Conservation (phyloP, 139 green algal genomes). For the Mesostigma viride region DNA sequence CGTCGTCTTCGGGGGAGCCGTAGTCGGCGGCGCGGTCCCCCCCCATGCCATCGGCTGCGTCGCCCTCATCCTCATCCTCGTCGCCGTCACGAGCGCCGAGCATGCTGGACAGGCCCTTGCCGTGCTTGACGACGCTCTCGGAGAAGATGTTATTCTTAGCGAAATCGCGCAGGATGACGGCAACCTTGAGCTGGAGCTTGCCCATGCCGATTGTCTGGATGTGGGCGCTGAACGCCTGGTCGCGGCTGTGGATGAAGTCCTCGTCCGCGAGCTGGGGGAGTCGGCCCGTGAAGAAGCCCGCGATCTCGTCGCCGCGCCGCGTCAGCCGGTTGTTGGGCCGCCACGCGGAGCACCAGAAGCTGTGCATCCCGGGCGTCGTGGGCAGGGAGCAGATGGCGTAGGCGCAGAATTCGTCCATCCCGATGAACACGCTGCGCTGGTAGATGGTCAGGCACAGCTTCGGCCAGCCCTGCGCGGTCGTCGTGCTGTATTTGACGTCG, state of each 20-base stretch:
- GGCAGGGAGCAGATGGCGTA: neutral
- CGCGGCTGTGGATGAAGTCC: neutral
- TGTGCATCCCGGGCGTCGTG: neutral
- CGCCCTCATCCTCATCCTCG: too few relatives aligned
- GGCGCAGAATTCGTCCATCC: neutral
- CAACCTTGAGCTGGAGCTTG: neutral
- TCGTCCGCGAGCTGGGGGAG: neutral
- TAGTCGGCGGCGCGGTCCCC: too few relatives aligned
- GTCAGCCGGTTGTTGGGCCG: neutral
- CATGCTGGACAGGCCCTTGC: too few relatives aligned
- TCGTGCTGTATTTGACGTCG: neutral
- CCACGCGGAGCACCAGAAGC: neutral
- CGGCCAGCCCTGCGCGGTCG: constrained; percentile 1
- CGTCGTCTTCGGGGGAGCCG: too few relatives aligned
- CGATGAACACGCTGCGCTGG: neutral
- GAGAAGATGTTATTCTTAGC: too few relatives aligned
- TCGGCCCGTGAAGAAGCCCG: constrained; percentile 5
- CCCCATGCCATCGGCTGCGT: too few relatives aligned
- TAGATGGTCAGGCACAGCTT: neutral
- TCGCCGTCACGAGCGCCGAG: too few relatives aligned
- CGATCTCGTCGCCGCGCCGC: neutral
- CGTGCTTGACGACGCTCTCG: too few relatives aligned
- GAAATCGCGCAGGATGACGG: neutral
- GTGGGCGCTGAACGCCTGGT: neutral
- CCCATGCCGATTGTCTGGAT: neutral